Evolutionary conservation across 768 basidiomycete genomes (phyloP), one percentile per base, ranked within the genome.

Genomic region (Russula vinacea): DNA sequence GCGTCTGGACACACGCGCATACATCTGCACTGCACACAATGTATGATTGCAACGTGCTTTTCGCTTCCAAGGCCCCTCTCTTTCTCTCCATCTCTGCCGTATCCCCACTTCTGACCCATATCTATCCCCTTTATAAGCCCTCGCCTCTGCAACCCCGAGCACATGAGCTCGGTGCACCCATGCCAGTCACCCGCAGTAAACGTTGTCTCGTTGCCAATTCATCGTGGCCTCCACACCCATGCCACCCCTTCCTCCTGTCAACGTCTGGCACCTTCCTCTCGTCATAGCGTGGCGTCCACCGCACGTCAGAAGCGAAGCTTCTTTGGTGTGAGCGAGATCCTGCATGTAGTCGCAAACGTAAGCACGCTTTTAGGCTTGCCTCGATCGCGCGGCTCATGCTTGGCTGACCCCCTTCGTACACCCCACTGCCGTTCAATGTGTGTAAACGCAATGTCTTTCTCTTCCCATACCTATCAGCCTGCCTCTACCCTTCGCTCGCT

Each of bases 301-400:
- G 85, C 87, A 71, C 76, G 84, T 55, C 84, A 83, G 71, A 86
- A 84, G 71, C 80, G 89, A 60, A 85, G 85, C 66, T 83, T 91
- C 67, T 92, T 92, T 67, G 90, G 91, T 32, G 81, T 92, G 78
- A 83, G 88, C 57, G 90, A 92, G 65, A 84, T 94, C 58, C 75
- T 92, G 40, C 81, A 83, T 24, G 90, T 92, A 22, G 74, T 92
- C 24, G 77, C 87, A 35, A 91, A 90, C 67, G 90, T 90, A 77
- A 53, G 86, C 62, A 55, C 24, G 51, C 62, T 63, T 59, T 53
- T 56, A 60, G 56, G 29, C 35, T 58, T 59, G 33, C 49, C 35
- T 56, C 56, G 42, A 50, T 37, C 56, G n/a, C 56, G 33, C 29
- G 47, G 60, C 67, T 66, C 53, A 58, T 67, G 62, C 37, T 57